Evolutionary conservation across 2,329 filamentous ascomycete genomes (phyloP), one percentile per base, ranked within the genome.

Genomic region (Thermoascus crustaceus): DNA sequence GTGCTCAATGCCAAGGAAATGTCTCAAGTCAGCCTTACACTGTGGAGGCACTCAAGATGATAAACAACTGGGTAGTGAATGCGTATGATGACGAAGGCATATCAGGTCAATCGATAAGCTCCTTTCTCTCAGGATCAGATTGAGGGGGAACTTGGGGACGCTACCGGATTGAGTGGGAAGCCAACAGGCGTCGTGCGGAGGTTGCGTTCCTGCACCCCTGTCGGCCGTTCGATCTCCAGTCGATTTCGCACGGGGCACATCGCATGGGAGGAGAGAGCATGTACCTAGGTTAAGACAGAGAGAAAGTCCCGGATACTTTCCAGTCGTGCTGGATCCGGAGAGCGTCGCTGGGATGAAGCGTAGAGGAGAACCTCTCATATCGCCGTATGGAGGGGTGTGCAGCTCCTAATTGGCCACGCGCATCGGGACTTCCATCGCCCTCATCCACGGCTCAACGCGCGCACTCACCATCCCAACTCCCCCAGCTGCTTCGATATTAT

Each of bases 351-450:
- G n/a, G n/a, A n/a, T n/a, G n/a, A n/a, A n/a, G n/a, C n/a, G n/a
- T n/a, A n/a, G n/a, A n/a, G 40, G 39, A 42, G 24, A 39, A 37
- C 57, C 54, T 60, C 49, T 60, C 54, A 34, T 53, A 48, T 27
- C 47, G 42, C 49, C 41, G 46, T 56, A 58, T 61, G 58, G 58
- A 60, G 57, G 57, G 54, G 53, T 47, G 41, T 43, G 40, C 41
- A 34, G 18, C 19, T 38, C 45, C 37, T 53, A 50, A 64, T 64
- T 64, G 60, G 61, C 44, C 43, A 38, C 25, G 34, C 42, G 32
- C 37, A 23, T 36, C 32, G 32, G 33, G 13, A 18, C 22, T 18
- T 18, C 24, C 24, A 9, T 13, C n/a, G 9, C 29, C 33, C 27
- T 40, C 44, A 49, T 48, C 48, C 44, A 47, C 41, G 46, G 39